Evolutionary conservation across 1,284 basidiomycete genomes (phyloP), one percentile per base, ranked within the genome.

Genomic region (Agaricales sp.): DNA sequence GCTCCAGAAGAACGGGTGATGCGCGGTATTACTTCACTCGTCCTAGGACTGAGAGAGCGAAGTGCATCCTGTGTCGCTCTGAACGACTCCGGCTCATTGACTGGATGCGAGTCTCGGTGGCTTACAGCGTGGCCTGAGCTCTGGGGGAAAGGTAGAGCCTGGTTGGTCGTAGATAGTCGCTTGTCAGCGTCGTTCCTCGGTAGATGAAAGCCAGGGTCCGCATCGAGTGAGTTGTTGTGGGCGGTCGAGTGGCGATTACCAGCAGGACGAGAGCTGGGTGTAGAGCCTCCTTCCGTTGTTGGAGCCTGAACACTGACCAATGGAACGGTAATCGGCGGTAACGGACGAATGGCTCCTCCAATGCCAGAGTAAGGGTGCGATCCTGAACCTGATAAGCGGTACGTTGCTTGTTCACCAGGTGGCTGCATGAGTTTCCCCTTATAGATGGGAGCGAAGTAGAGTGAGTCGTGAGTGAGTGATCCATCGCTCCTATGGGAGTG

Each of bases 11-110:
- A n/a, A n/a, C n/a, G n/a, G n/a, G n/a, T n/a, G n/a, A n/a, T n/a
- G n/a, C n/a, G n/a, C n/a, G 30, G 30, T n/a, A 35, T 35, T 11
- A 57, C 55, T 49, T 64, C 61, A 51, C 61, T 66, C 3, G 64
- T 71, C 19, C 70, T 63, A 2, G 70, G 70, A 48, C 68, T 69
- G 46, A 72, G 57, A 45, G 64, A 59, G 18, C 68, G 60, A 25
- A 73, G 52, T 1, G 68, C 67, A 38, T 62, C 57, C 35, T 64
- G 64, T 20, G 65, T 60, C 18, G 59, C 57, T 23, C 63, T 59
- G 43, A 61, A 57, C 18, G 63, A 64, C n/a, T 66, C n/a, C n/a
- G n/a, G n/a, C n/a, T n/a, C n/a, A n/a, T n/a, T n/a, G n/a, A n/a
- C n/a, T n/a, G n/a, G n/a, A n/a, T n/a, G n/a, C n/a, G 16, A 37